Evolutionary conservation across 805 yeast genomes (phyloP).

Genomic region (Candida fluviatilis): DNA sequence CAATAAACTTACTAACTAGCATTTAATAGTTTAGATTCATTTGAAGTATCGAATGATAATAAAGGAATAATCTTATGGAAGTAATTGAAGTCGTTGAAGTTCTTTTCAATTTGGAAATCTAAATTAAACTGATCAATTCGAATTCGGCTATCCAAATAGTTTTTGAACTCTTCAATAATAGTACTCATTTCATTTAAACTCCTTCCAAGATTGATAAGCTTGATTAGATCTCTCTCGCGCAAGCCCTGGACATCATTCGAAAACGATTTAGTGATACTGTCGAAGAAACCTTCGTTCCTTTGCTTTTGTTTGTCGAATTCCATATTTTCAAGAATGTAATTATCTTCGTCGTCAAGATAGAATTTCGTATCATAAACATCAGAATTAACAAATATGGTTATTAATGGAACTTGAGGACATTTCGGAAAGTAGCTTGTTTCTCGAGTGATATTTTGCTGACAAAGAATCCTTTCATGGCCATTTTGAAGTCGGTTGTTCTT

Average conservation of each 20-base stretch:
- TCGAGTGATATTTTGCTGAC: background rate
- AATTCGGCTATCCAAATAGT: constrained; percentile 29
- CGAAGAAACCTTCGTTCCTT: no score
- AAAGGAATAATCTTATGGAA: constrained; percentile 37
- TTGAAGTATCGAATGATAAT: constrained; percentile 31
- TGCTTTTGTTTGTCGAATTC: constrained; percentile 1
- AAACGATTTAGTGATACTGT: no score
- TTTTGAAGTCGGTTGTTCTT: no score
- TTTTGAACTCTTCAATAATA: constrained; percentile 44
- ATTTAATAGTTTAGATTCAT: constrained; percentile 26
- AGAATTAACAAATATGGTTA: constrained; percentile 28
- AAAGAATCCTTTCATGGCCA: no score
- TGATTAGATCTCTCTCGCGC: constrained; percentile 9
- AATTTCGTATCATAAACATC: constrained; percentile 25
- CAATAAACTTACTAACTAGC: constrained; percentile 12
- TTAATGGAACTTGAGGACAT: constrained; percentile 24
- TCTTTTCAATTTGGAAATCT: constrained; percentile 8
- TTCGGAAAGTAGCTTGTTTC: constrained; percentile 13
- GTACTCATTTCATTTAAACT: constrained; percentile 50
- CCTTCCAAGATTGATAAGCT: constrained; percentile 37
- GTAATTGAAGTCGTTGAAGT: constrained; percentile 28
- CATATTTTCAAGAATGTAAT: constrained; percentile 11
- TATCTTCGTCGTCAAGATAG: constrained; percentile 29
- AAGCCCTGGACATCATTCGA: constrained; percentile 6
- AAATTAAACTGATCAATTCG: constrained; percentile 23